Conservation (phyloP, 805 yeast species). For the Tetrapisispora phaffii region DNA sequence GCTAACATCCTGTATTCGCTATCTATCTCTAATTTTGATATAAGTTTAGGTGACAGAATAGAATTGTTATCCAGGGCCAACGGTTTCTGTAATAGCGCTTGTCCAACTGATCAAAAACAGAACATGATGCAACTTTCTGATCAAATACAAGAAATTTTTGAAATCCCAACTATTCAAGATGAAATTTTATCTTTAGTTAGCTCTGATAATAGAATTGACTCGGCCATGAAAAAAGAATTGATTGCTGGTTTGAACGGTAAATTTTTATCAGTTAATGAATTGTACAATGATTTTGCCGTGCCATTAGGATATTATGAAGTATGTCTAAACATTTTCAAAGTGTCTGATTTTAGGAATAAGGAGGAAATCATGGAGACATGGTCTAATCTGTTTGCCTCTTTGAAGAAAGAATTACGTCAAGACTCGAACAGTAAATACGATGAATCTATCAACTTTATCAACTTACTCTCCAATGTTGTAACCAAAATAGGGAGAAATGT, state of each 20-base stretch:
- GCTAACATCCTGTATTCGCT: slow-evolving; percentile 68
- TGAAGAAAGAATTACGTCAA: slow-evolving; percentile 22
- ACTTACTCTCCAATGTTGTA: slow-evolving; percentile 31
- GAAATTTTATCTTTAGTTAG: slow-evolving; percentile 39
- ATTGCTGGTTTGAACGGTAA: slow-evolving; percentile 47
- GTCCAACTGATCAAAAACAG: slow-evolving; percentile 68
- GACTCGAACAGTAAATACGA: slow-evolving; percentile 22
- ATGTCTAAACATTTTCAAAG: slow-evolving; percentile 66
- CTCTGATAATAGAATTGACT: slow-evolving; percentile 39
- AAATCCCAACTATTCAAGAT: slow-evolving; percentile 74
- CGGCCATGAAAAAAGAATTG: slow-evolving; percentile 41
- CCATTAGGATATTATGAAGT: slow-evolving; percentile 82
- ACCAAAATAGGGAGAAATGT: slow-evolving; percentile 52
- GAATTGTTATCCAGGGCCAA: slow-evolving; percentile 86
- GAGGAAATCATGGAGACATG: slow-evolving; percentile 78
- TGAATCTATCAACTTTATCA: slow-evolving; percentile 29
- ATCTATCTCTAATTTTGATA: slow-evolving; percentile 62
- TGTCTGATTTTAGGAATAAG: slow-evolving; percentile 74
- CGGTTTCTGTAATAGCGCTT: slow-evolving; percentile 80
- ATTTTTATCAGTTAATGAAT: slow-evolving; percentile 61
- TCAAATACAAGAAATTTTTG: slow-evolving; percentile 67
- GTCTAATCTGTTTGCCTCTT: slow-evolving; percentile 57
- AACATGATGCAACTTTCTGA: slow-evolving; percentile 62
- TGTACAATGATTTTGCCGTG: slow-evolving; percentile 79
- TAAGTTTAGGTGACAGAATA: slow-evolving; percentile 63